phyloP scores from a whole-genome alignment of 192 early-diverging fungal genomes.

The Coemansia erecta region DNA sequence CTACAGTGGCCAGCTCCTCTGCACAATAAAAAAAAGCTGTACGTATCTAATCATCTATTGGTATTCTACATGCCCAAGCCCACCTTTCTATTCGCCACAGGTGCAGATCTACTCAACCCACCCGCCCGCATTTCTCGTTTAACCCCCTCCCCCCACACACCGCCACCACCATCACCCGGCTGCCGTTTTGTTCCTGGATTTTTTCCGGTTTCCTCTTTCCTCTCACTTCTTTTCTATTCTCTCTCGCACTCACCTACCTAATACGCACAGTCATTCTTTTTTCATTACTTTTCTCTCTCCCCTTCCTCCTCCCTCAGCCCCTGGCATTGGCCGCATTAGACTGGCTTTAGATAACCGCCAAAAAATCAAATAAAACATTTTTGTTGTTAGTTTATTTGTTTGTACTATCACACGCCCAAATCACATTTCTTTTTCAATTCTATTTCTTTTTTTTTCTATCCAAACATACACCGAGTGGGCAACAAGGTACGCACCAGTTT shows the following conservation, averaged over 20 bases:
- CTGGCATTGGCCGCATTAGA: too few species aligned
- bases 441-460: neutral
- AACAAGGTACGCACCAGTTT: too few species aligned
- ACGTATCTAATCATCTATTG: too few species aligned
- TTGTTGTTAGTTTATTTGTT: neutral
- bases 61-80: too few species aligned
- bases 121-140: neutral
- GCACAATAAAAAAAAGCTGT: neutral
- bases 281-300: neutral
- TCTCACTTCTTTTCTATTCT: conserved; percentile 2
- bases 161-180: too few species aligned
- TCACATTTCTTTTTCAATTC: too few species aligned
- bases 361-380: neutral
- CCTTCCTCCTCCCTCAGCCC: neutral
- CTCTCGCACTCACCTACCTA: neutral
- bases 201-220: neutral
- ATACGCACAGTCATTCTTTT: neutral
- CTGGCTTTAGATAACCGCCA: too few species aligned
- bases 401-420: neutral
- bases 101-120: too few species aligned
- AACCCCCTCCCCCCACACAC: neutral
- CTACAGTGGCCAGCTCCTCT: neutral
- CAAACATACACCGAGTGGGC: neutral
- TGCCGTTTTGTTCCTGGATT: conserved; percentile 1
- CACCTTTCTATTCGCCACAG: too few species aligned